A percentile compares a stretch with the other conserved stretches of the same genome.
Conservation (phyloP, 2,329 filamentous ascomycete species). For the Fusarium luffae region DNA sequence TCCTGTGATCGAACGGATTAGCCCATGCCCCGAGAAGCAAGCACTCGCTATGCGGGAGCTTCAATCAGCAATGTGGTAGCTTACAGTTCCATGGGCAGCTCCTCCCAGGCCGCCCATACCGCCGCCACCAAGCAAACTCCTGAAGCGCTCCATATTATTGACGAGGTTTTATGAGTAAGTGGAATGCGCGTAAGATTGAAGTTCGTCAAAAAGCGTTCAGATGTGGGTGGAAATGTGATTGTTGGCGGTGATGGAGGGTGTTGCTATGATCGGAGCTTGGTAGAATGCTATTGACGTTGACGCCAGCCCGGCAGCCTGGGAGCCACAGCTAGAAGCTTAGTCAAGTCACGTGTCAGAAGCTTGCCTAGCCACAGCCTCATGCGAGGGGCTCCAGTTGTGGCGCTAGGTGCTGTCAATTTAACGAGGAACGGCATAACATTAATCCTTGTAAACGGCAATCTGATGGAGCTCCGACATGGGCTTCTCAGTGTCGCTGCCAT, state of each 20-base stretch:
- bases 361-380: slow-evolving; percentile 27
- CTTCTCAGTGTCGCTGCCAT: slow-evolving; percentile 32
- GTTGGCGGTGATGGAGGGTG: slow-evolving; percentile 31
- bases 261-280: slow-evolving; percentile 42
- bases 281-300: slow-evolving; percentile 48
- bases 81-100: slow-evolving; percentile 55
- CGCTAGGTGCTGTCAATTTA: slow-evolving; percentile 1
- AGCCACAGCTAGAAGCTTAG: slow-evolving; percentile 46
- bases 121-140: slow-evolving; percentile 84
- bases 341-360: slow-evolving; percentile 42
- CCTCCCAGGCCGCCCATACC: slow-evolving; percentile 74
- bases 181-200: not conserved
- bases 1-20: slow-evolving; percentile 67
- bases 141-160: slow-evolving; percentile 85
- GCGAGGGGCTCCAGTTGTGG: slow-evolving; percentile 17
- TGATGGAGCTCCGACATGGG: slow-evolving; percentile 31
- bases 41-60: slow-evolving; percentile 15
- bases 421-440: slow-evolving; percentile 46
- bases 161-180: slow-evolving; percentile 16
- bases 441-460: slow-evolving; percentile 43
- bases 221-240: slow-evolving; percentile 22
- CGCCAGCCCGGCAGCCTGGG: slow-evolving; percentile 51
- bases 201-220: slow-evolving; percentile 1
- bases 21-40: not conserved
- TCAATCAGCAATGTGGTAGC: slow-evolving; percentile 36